Percentiles rank a stretch among this genome's conserved stretches.
These are phyloP conservation scores for Waltergamsia citrina DNA, from an alignment of 2,329 filamentous ascomycete species.

Conservation along the genomic window DNA sequence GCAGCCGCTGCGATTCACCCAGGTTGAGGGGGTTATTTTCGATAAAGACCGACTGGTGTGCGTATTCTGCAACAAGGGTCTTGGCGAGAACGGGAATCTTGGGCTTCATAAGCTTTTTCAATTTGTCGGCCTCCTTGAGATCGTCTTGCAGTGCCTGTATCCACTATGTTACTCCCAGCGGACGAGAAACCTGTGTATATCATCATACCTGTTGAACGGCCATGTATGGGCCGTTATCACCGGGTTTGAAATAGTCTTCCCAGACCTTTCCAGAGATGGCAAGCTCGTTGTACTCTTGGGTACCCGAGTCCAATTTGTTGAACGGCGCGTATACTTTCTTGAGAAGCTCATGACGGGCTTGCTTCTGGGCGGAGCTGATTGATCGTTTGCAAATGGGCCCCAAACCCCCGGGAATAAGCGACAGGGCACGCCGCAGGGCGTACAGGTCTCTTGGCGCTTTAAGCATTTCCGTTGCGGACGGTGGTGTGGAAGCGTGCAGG, in stretches of 20 bases:
- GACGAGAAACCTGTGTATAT: no score
- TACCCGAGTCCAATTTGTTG: constrained; percentile 3
- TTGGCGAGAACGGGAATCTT: constrained; percentile 4
- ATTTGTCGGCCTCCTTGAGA: constrained; percentile 6
- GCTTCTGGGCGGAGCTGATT: no score
- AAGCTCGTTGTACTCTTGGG: constrained; percentile 9
- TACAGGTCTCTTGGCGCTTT: no score
- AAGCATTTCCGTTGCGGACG: no score
- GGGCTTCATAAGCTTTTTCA: constrained; percentile 4
- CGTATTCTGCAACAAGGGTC: constrained; percentile 7
- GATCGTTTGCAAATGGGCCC: no score
- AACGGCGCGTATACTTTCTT: constrained; percentile 6
- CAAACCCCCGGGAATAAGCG: no score
- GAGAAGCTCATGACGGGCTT: constrained; percentile 5
- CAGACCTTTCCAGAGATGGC: constrained; percentile 11
- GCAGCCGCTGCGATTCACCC: constrained; percentile 6
- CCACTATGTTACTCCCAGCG: no score
- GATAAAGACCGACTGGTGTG: constrained; percentile 13
- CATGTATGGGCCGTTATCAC: constrained; percentile 3
- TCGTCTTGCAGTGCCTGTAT: not conserved
- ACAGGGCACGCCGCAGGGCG: no score
- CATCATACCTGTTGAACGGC: constrained; percentile 5
- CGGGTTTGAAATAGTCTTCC: constrained; percentile 12
- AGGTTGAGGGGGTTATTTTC: constrained; percentile 9
- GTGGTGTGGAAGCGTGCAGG: no score